phyloP scores from a whole-genome alignment of 805 yeast genomes.

The Candida nanaspora region DNA sequence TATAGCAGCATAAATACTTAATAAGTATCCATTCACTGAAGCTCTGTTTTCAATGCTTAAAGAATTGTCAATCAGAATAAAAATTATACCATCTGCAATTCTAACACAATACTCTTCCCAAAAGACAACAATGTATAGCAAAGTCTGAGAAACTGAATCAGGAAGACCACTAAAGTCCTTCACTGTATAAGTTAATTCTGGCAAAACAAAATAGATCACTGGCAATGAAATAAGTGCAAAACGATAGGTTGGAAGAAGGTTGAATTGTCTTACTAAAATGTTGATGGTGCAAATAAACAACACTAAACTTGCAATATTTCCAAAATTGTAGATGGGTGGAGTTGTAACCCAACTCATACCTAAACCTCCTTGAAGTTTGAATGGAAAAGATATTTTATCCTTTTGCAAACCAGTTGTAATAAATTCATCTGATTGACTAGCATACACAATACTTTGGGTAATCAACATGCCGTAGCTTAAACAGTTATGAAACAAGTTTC shows the following conservation, averaged over 20 bases:
- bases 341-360: conserved; percentile 1
- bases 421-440: neutral
- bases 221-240: neutral
- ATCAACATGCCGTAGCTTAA: neutral
- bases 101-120: neutral
- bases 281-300: neutral
- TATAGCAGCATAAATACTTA: neutral
- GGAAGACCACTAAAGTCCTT: neutral
- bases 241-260: neutral
- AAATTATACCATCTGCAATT: neutral
- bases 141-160: neutral
- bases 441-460: neutral
- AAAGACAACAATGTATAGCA: neutral
- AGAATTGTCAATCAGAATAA: neutral
- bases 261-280: neutral
- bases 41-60: neutral
- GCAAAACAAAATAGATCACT: neutral
- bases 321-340: neutral
- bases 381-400: conserved; percentile 1
- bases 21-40: neutral
- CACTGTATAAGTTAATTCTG: conserved; percentile 1
- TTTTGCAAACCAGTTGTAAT: conserved; percentile 1
- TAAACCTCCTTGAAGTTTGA: conserved; percentile 2
- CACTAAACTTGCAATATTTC: neutral
- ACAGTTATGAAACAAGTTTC: neutral